Base-by-base conservation (phyloP, 768 basidiomycete species). In the Coprinopsis sp. region DNA sequence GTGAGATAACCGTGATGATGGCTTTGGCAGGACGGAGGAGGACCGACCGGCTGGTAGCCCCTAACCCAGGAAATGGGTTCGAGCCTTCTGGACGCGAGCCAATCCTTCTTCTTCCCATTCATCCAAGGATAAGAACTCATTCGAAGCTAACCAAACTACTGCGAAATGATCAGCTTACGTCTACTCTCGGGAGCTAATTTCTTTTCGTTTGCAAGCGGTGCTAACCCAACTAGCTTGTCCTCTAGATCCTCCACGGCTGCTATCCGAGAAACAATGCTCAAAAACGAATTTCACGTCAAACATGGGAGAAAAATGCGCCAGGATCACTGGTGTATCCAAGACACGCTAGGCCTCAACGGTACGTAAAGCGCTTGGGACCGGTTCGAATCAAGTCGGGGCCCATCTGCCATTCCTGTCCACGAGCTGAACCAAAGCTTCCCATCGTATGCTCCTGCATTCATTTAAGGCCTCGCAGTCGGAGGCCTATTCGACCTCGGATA, bases 351-450 rank as follows among this genome's bases (percentile, higher is more conserved):
- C 14, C 6, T 1, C 14, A 39, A 38, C 23, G 14, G 13, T 16
- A 46, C 86, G 85, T 33, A 77, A 84, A 33, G 88, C 84, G 86
- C 88, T 89, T 30, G 86, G 87, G 6, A 88, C 87, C 1, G 86
- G 64, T 82, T 23, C 85, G 87, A 66, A 84, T 79, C 49, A 18
- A 48, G 23, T 11, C 31, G 11, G 33, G 18, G 23, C 38, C 14
- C 10, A 27, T 27, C 8, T 21, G n/a, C 23, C 16, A 13, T 12
- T 11, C 41, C n/a, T 18, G 33, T 33, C 28, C 19, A 27, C 37
- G 30, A 43, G 23, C 40, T 27, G 30, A 23, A 8, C 38, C 14
- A 31, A 16, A 27, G 18, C 16, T n/a, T n/a, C 54, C n/a, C 28
- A 13, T 54, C 87, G 82, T 83, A 82, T 54, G 69, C 82, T 11